Evolutionary conservation across 1,139 yeast species (phyloP), one percentile per base, ranked within the genome.

Genomic region (Diutina mesorugosa): DNA sequence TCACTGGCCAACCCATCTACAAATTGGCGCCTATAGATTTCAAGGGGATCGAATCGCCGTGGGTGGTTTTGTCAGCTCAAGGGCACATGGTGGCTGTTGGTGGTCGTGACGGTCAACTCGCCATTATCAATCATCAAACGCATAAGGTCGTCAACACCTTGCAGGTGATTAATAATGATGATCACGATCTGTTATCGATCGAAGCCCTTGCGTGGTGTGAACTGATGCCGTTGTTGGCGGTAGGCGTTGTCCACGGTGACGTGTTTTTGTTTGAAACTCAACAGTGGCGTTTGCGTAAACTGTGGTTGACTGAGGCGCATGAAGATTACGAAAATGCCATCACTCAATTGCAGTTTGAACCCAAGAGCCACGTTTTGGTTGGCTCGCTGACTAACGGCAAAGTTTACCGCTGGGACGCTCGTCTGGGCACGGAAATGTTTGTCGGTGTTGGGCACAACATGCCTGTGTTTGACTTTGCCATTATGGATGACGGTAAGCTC

Each of bases 391-490:
- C 90, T 84, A 87, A 90, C 66, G 97, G 98, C 57, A 81, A 81
- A 63, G 80, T 93, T 47, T 85, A 85, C 70, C 84, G 86, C 69
- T 90, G 91, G 87, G 98, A 95, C 69, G 84, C 87, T 9, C 83
- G 97, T 72, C 85, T 90, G 3, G 96, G 96, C 57, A 80, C 77
- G 58, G 84, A 81, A 62, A 69, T 85, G 56, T 87, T 86, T 73
- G 85, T 77, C 46, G 95, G 95, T 61, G 83, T 82, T 54, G 99
- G 99, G 28, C 99, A 93, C 69, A 88, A 87, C 68, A 88, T 89
- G 87, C 98, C 98, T 58, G 84, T 93, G 14, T 78, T 93, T 59
- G 97, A 90, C 64, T 90, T 91, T 68, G 82, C 86, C 14, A 65
- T 83, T 54, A 67, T 76, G 48, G 82, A 82, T n/a, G 72, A 79